phyloP scores from a whole-genome alignment of 768 basidiomycete species.

The Leucosporidium yakuticum region DNA sequence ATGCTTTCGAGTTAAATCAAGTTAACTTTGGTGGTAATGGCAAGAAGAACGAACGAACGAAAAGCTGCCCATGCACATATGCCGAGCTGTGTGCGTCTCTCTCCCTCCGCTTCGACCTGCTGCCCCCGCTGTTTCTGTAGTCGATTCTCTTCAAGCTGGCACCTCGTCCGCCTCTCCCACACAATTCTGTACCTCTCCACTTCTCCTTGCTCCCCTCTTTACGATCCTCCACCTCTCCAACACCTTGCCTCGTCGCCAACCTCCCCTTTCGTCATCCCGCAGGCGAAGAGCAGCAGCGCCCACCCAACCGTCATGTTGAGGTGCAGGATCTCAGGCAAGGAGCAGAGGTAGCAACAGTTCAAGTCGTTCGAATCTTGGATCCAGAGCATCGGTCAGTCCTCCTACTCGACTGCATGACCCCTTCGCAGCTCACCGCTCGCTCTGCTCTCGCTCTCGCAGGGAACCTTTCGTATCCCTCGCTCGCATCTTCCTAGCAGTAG shows the following conservation, averaged over 20 bases:
- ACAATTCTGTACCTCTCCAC: constrained; percentile 10
- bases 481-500: constrained; percentile 16
- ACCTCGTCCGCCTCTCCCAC: not conserved
- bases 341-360: not conserved
- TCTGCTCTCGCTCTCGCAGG: constrained; percentile 1
- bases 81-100: no score
- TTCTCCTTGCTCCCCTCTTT: constrained; percentile 5
- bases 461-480: constrained; percentile 29
- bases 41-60: no score
- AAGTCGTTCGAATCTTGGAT: constrained; percentile 14
- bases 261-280: constrained; percentile 4
- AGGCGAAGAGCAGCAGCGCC: not conserved
- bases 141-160: not conserved
- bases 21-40: no score
- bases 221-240: not conserved
- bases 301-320: not conserved
- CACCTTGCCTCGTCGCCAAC: not conserved
- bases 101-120: no score
- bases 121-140: no score
- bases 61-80: no score
- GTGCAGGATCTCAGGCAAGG: constrained; percentile 1
- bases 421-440: not conserved
- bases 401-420: no score
- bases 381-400: constrained; percentile 16
- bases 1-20: no score